These are phyloP conservation scores for Caloboletus inedulis DNA, from an alignment of 1,284 basidiomycete species.

Conservation along the genomic window DNA sequence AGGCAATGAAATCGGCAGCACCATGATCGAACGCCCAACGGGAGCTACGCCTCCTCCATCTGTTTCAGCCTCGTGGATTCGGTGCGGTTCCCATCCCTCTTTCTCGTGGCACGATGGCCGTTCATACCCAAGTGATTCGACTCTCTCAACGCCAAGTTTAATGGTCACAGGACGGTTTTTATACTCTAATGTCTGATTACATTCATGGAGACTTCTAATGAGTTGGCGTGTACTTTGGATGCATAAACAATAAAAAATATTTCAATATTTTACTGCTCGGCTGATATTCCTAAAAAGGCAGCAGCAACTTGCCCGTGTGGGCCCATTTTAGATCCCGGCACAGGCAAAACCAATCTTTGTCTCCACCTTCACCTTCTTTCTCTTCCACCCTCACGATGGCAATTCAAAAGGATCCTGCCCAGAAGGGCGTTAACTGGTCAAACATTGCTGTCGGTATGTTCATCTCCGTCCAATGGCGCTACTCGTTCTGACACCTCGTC, in stretches of 20 bases:
- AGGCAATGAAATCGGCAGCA: slow-evolving; percentile 35
- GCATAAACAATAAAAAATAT: too few species aligned
- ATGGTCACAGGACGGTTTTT: slow-evolving; percentile 15
- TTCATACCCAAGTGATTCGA: slow-evolving; percentile 24
- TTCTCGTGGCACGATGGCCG: slow-evolving; percentile 14
- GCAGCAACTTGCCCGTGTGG: not conserved
- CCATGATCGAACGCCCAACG: slow-evolving; percentile 18
- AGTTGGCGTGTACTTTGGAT: slow-evolving; percentile 24
- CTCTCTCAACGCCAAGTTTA: too few species aligned
- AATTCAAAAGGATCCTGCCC: slow-evolving; percentile 77
- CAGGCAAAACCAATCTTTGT: slow-evolving; percentile 13
- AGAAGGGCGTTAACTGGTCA: slow-evolving; percentile 96
- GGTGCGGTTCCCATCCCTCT: slow-evolving; percentile 27
- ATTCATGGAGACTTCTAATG: slow-evolving; percentile 23
- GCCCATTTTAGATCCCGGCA: slow-evolving; percentile 18
- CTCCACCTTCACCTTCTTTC: too few species aligned
- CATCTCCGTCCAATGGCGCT: slow-evolving; percentile 6
- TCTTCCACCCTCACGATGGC: slow-evolving; percentile 72
- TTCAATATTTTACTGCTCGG: too few species aligned
- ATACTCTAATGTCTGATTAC: slow-evolving; percentile 27
- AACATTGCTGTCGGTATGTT: slow-evolving; percentile 94
- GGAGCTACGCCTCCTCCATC: not conserved
- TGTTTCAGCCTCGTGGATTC: slow-evolving; percentile 32
- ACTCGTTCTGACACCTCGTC: slow-evolving; percentile 22
- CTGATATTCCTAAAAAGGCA: slow-evolving; percentile 10